Evolutionary conservation across 2,329 filamentous ascomycete genomes (phyloP), one percentile per base, ranked within the genome.

Genomic region (Microcera coccophila): DNA sequence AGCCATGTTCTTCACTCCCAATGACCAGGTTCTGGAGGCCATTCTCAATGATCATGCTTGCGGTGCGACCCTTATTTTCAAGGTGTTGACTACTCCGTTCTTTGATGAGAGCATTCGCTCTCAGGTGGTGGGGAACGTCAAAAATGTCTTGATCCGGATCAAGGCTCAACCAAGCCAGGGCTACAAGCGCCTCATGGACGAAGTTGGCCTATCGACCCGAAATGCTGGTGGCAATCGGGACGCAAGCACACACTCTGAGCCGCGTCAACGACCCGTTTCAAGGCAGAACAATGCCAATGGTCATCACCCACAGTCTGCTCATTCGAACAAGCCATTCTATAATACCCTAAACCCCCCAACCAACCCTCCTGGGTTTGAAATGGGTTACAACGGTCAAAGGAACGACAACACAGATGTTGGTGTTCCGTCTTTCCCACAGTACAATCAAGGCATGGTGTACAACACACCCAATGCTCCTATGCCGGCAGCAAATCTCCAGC

Each of bases 161-260:
- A 96, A 96, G 71, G 91, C 90, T 5, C 88, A 95, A 59, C 89
- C 93, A 14, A 86, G 84, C 49, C 93, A 97, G 69, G 93, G 93
- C 39, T 98, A 98, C 73, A 98, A 97, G 76, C 85, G 93, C 40
- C 72, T 98, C 47, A 98, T 98, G 93, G 93, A 98, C 59, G 93
- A 98, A 64, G 93, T 98, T 55, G 90, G 91, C 47, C 71, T 98
- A 28, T 94, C 91, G 5, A 85, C 81, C 20, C 71, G 82, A 33
- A 78, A 67, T 26, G 64, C 69, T 10, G 68, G 68, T 17, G 63
- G 67, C 28, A 65, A 61, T 40, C 70, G 73, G 32, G 73, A 70
- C 42, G 66, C 69, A 45, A 66, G 65, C 51, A 66, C 69, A 44
- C 64, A 67, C 16, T 60, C 66, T 28, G 72, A 72, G 42, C 74